Conservation (phyloP, 495 filamentous ascomycete species). For the Bombardia bombarda region DNA sequence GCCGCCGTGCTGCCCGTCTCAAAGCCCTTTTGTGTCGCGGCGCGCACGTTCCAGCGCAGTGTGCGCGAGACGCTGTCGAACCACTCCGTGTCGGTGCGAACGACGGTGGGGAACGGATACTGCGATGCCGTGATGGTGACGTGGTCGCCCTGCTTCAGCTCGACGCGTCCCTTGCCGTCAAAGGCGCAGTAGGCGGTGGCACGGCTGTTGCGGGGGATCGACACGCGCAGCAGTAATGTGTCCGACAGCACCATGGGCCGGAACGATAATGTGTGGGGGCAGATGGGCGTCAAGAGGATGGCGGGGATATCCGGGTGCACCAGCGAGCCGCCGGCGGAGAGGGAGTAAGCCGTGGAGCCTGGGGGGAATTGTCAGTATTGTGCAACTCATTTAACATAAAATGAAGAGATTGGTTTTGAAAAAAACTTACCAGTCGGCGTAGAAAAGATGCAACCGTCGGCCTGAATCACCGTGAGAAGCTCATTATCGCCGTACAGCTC, state of each 20-base stretch:
- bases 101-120: conserved; percentile 93
- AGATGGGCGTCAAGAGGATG: conserved; percentile 95
- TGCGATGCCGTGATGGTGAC: conserved; percentile 90
- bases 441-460: conserved; percentile 94
- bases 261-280: conserved; percentile 93
- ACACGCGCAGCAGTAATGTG: conserved; percentile 79
- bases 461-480: conserved; percentile 87
- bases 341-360: conserved; percentile 89
- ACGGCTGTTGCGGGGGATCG: conserved; percentile 73
- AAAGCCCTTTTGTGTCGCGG: conserved; percentile 78
- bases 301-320: conserved; percentile 96
- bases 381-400: neutral
- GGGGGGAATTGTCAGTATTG: conserved; percentile 2
- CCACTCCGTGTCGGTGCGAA: conserved; percentile 76
- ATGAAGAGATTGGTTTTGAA: neutral
- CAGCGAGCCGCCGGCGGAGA: conserved; percentile 90
- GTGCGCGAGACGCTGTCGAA: conserved; percentile 88
- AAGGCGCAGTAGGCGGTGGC: conserved; percentile 93
- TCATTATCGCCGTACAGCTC: conserved; percentile 92
- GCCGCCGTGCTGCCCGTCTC: conserved; percentile 33
- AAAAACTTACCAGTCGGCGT: conserved; percentile 69
- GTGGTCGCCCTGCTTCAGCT: conserved; percentile 84
- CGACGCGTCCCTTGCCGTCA: conserved; percentile 90
- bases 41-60: conserved; percentile 85
- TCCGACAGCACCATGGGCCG: conserved; percentile 98